Evolutionary conservation across 306 rosid genomes (phyloP), one percentile per base, ranked within the genome.

Genomic region (Acmispon strigosus): DNA sequence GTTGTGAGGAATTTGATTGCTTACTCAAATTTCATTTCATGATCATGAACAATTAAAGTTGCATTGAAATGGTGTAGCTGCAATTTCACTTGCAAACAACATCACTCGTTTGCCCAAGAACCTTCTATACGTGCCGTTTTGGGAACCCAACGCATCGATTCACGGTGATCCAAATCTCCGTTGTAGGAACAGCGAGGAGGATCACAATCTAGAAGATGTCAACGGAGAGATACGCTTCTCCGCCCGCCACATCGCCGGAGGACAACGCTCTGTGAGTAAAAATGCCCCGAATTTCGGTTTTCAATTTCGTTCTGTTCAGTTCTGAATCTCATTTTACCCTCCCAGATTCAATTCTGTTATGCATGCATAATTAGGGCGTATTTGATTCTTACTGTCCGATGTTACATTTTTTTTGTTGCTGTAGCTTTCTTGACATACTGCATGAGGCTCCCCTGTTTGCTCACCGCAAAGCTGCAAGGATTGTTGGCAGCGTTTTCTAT

Each of bases 401-500:
- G n/a, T n/a, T n/a, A n/a, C 75, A 17, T 22, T 3, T 9, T 49
- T 48, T 58, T 2, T 57, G 7, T 19, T 59, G 9, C 42, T 48
- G 6, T 18, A 95, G 99, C 79, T 95, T 95, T 81, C 84, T 95
- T 11, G 97, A 95, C 72, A 95, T 95, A 79, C 81, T 95, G 57
- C 97, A 95, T 20, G 99, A 95, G 75, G 96, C 99, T 78, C 97
- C 99, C 10, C 71, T 91, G 10, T 88, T 95, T 17, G 97, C 97
- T 55, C 95, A 95, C 63, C 90, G 99, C 62, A 87, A 91, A 63
- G 79, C 99, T 7, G 84, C 96, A 13, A 87, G 89, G 80, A 82
- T 89, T 70, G 44, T 91, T 68, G 99, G 96, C 13, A 89, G 96
- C 75, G 79, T 95, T 19, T 70, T 95, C 73, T 95, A 89, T 83